Percentiles rank a stretch among this genome's conserved stretches.
Conservation (phyloP, 2,329 filamentous ascomycete species). For the Trichoderma arundinaceum region DNA sequence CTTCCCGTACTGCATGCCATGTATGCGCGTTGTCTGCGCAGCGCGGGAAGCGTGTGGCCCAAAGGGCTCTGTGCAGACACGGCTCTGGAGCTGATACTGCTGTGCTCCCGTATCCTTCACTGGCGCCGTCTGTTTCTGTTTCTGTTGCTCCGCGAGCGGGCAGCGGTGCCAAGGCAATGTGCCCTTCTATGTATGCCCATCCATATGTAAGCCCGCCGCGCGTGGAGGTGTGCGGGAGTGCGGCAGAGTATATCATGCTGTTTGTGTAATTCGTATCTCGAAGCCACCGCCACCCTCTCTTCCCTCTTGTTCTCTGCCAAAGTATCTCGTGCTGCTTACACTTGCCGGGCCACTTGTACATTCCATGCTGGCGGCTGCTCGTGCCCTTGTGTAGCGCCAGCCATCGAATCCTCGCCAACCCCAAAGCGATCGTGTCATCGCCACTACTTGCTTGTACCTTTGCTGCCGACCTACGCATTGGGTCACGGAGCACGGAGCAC, state of each 20-base stretch:
- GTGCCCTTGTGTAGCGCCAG: constrained; percentile 28
- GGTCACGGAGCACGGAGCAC: too few relatives aligned
- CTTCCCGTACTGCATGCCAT: constrained; percentile 24
- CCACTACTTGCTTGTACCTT: constrained; percentile 10
- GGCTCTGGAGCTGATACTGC: too few relatives aligned
- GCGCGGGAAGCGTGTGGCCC: constrained; percentile 6
- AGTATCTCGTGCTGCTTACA: constrained; percentile 2
- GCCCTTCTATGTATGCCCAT: background rate
- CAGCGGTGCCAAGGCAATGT: background rate
- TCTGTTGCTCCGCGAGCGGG: too few relatives aligned
- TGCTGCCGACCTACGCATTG: too few relatives aligned
- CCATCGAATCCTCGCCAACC: constrained; percentile 14
- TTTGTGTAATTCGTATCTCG: constrained; percentile 29
- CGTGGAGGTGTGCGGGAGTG: background rate
- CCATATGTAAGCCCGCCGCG: constrained; percentile 16
- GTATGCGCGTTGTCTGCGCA: constrained; percentile 20
- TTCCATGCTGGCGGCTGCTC: constrained; percentile 2
- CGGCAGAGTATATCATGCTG: constrained; percentile 28
- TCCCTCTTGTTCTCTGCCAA: background rate
- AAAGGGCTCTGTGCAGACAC: too few relatives aligned
- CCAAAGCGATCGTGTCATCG: constrained; percentile 18
- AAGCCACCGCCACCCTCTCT: constrained; percentile 27
- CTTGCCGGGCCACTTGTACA: background rate
- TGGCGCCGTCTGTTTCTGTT: background rate
- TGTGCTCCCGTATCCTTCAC: background rate